Base-by-base conservation (phyloP, 1,139 yeast species). In the Sugiyamaella pinicola region DNA sequence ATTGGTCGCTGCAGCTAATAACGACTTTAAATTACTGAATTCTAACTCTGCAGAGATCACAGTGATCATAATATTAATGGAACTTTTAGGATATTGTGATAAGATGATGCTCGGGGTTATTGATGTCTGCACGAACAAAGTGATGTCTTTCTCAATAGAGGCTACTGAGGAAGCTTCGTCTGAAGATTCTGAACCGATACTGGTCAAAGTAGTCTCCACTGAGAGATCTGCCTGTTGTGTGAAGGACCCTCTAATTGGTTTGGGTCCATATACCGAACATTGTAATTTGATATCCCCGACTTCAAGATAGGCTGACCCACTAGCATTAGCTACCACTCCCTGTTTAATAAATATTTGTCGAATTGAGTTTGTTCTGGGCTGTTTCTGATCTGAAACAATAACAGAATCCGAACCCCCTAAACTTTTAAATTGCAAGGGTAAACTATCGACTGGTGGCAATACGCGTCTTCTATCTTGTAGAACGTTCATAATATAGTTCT, bases 301-400 rank as follows among this genome's bases (percentile, higher is more conserved):
- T 68, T 91, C 97, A 35, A 88, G 67, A 62, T 85, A 87, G 10
- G 95, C 80, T 8, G 96, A 88, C 1, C 98, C 98, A 64, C 84
- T 85, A 44, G 93, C 85, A 60, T 87, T 87, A 38, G 81, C 79
- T 18, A 86, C 81, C 18, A 80, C 71, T 1, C 88, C 87, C 4
- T 84, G 80, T 61, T 84, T 78, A 45, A 64, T 35, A 42, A 61
- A 64, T 9, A 61, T 38, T 49, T 54, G 57, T 46, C 49, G 37
- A 28, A 46, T 46, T 18, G 44, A 4, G 21, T 26, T n/a, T 13
- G 43, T 46, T 46, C 49, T 37, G 2, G 35, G 4, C 17, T 22
- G 5, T 26, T 40, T 41, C 12, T 43, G 46, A 15, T 44, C 21
- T n/a, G 17, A 28, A 15, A 52, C 10, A 17, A 17, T n/a, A n/a